These are phyloP conservation scores for Sclerotinia trifoliorum DNA, from an alignment of 2,329 filamentous ascomycete genomes.

Conservation along the genomic window DNA sequence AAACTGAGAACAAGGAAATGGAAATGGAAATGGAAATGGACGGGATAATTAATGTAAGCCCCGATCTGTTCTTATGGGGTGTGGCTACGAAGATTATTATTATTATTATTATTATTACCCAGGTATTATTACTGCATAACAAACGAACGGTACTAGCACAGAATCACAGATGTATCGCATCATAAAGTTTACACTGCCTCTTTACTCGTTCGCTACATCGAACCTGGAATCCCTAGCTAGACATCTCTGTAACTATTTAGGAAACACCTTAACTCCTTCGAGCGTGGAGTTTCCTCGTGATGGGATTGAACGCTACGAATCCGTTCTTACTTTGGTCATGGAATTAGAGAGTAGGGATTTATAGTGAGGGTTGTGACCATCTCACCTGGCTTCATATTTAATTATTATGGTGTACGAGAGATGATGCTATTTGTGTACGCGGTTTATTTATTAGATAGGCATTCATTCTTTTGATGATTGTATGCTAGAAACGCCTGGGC, in stretches of 20 bases:
- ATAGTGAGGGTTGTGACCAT: conserved; percentile 5
- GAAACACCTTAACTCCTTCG: background rate
- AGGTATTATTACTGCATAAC: too few species aligned
- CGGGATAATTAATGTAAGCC: background rate
- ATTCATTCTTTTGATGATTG: background rate
- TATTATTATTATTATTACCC: too few species aligned
- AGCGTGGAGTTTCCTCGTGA: background rate
- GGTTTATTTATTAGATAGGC: background rate
- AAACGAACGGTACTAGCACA: too few species aligned
- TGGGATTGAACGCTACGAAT: background rate
- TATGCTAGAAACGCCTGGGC: too few species aligned
- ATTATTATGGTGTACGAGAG: too few species aligned
- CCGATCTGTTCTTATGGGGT: background rate
- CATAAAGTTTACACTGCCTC: background rate
- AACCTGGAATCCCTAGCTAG: background rate
- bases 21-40: background rate
- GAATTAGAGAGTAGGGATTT: background rate
- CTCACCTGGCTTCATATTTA: conserved; percentile 13
- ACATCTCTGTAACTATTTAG: background rate
- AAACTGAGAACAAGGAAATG: background rate
- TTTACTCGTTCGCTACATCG: too few species aligned
- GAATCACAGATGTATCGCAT: background rate
- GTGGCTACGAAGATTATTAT: too few species aligned
- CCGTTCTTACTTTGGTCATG: background rate
- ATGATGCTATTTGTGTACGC: background rate